A percentile compares a stretch with the other conserved stretches of the same genome.
phyloP scores from a whole-genome alignment of 2,329 filamentous ascomycete species.

The Pseudocercospora ulei region DNA sequence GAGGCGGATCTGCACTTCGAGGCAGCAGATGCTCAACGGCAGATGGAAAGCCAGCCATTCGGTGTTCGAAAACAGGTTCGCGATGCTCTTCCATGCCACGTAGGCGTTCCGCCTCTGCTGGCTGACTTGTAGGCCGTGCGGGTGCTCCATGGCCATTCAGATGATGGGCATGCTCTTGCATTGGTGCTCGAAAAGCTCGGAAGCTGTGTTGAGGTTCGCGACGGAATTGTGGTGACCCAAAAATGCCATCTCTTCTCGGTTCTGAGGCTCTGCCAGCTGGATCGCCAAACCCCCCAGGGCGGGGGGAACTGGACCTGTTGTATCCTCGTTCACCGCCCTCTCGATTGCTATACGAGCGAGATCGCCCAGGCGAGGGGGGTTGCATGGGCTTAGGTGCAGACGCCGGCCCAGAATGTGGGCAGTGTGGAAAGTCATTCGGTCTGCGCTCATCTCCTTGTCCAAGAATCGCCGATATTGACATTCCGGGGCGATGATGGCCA shows the following conservation, averaged over 20 bases:
- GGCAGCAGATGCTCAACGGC: slow-evolving; percentile 23
- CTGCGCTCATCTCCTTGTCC: slow-evolving; percentile 38
- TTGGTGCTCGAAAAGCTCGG: slow-evolving; percentile 26
- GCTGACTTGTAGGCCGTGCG: slow-evolving; percentile 33
- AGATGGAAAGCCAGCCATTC: slow-evolving; percentile 25
- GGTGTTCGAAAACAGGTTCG: slow-evolving; percentile 22
- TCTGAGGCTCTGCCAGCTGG: slow-evolving; percentile 26
- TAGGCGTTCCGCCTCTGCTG: slow-evolving; percentile 22
- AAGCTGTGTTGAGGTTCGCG: slow-evolving; percentile 31
- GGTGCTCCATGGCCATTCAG: slow-evolving; percentile 23
- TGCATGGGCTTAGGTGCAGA: slow-evolving; percentile 39
- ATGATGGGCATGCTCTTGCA: slow-evolving; percentile 22
- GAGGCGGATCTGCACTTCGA: slow-evolving; percentile 11
- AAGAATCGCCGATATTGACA: slow-evolving; percentile 66
- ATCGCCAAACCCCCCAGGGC: slow-evolving; percentile 24
- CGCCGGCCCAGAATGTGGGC: slow-evolving; percentile 24
- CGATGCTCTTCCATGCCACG: slow-evolving; percentile 26
- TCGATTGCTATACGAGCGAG: slow-evolving; percentile 34
- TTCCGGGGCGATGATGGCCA: slow-evolving; percentile 51
- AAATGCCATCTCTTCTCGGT: slow-evolving; percentile 28
- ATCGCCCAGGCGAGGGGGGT: slow-evolving; percentile 40
- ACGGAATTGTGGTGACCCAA: slow-evolving; percentile 30
- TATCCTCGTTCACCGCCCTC: slow-evolving; percentile 26
- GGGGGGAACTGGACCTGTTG: slow-evolving; percentile 25
- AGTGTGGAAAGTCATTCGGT: slow-evolving; percentile 31